Conservation (phyloP, 306 rosid species). For the Gynostemma pentaphyllum region DNA sequence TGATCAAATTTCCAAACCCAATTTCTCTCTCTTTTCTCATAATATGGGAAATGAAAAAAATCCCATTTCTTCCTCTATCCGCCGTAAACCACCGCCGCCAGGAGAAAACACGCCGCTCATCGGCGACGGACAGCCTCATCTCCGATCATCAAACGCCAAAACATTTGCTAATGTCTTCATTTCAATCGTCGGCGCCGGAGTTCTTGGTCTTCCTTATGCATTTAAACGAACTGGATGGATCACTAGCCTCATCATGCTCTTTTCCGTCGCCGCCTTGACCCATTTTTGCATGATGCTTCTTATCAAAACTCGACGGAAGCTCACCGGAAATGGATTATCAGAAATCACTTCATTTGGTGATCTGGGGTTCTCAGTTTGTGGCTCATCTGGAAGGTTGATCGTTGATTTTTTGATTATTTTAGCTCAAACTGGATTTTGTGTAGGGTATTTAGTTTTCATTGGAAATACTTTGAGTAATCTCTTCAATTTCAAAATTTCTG, state of each 20-base stretch:
- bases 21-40: no score
- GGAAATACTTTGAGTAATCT: slow-evolving; percentile 37
- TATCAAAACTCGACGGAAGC: slow-evolving; percentile 35
- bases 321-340: slow-evolving; percentile 19
- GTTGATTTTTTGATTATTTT: slow-evolving; percentile 35
- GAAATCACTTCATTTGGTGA: slow-evolving; percentile 42
- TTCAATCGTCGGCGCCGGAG: slow-evolving; percentile 48
- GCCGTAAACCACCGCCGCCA: slow-evolving; percentile 18
- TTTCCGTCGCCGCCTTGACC: slow-evolving; percentile 31
- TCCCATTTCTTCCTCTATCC: slow-evolving; percentile 20
- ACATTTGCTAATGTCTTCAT: slow-evolving; percentile 54
- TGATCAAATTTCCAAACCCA: no score
- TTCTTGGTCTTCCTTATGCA: slow-evolving; percentile 44
- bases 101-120: slow-evolving; percentile 38
- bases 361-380: slow-evolving; percentile 35
- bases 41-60: slow-evolving; percentile 22
- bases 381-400: slow-evolving; percentile 20
- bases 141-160: slow-evolving; percentile 32
- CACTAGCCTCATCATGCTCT: slow-evolving; percentile 26
- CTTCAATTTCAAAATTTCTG: slow-evolving; percentile 15
- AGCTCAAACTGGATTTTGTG: slow-evolving; percentile 42
- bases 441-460: slow-evolving; percentile 38
- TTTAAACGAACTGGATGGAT: slow-evolving; percentile 47
- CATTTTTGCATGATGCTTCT: slow-evolving; percentile 49
- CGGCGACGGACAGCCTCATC: slow-evolving; percentile 12